phyloP scores from a whole-genome alignment of 169 alveolate genomes.

The Toxoplasma gondii region DNA sequence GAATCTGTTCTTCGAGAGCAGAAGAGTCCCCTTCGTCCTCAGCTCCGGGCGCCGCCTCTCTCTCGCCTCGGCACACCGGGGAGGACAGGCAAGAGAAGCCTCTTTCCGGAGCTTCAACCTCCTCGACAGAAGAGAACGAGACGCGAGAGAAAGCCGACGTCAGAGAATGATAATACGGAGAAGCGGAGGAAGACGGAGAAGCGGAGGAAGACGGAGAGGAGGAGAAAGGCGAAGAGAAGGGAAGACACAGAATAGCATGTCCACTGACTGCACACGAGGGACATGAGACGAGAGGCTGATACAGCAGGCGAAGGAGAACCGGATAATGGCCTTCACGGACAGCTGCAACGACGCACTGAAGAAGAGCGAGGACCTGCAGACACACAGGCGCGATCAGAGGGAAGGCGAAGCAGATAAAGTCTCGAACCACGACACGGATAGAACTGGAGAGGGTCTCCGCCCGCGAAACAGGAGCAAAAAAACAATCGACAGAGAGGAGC shows the following conservation, averaged over 20 bases:
- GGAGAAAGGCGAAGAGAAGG: neutral
- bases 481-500: neutral
- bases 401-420: neutral
- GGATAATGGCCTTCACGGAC: neutral
- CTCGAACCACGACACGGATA: neutral
- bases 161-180: too few relatives aligned
- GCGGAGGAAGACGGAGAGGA: neutral
- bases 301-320: conserved; percentile 7
- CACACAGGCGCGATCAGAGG: too few relatives aligned
- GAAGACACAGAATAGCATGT: neutral
- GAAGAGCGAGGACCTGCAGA: neutral
- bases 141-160: neutral
- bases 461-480: neutral
- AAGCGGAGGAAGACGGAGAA: neutral
- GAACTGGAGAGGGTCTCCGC: neutral
- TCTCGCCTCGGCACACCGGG: neutral
- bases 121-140: neutral
- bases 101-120: neutral
- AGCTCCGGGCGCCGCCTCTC: neutral
- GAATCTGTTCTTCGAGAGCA: neutral
- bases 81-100: neutral
- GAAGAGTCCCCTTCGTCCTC: neutral
- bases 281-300: neutral
- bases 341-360: conserved; percentile 10
- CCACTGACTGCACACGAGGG: neutral